phyloP scores from a whole-genome alignment of 371 early-diverging fungal species.

The Actinomucor elegans region DNA sequence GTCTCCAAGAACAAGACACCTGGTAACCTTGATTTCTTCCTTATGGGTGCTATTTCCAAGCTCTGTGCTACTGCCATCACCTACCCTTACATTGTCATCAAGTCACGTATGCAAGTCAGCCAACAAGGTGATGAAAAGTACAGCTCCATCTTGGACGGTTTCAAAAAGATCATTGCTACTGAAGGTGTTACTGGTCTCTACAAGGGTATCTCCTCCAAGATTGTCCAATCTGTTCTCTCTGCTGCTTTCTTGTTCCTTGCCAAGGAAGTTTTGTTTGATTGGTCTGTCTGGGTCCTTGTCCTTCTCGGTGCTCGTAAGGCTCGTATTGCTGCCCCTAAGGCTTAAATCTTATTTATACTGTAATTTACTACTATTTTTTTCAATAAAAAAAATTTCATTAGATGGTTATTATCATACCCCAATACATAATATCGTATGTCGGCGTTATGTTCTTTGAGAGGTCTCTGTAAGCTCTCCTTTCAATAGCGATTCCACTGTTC shows the following conservation, averaged over 20 bases:
- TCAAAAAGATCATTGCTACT: constrained; percentile 79
- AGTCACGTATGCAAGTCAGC: constrained; percentile 95
- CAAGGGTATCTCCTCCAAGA: constrained; percentile 92
- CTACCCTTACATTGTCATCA: constrained; percentile 97
- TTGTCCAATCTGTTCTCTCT: constrained; percentile 87
- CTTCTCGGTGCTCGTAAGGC: constrained; percentile 52
- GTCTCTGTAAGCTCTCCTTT: too few relatives aligned
- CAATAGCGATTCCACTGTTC: too few relatives aligned
- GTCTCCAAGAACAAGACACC: constrained; percentile 58
- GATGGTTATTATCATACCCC: constrained; percentile 2
- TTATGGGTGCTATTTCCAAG: constrained; percentile 93
- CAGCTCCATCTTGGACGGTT: constrained; percentile 80
- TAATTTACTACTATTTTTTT: neutral
- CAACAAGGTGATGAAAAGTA: constrained; percentile 80
- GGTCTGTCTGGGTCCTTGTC: constrained; percentile 68
- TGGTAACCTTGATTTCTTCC: constrained; percentile 87
- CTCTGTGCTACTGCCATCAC: constrained; percentile 92
- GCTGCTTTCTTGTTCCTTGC: constrained; percentile 93
- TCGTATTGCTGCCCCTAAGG: constrained; percentile 5
- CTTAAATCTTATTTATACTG: neutral
- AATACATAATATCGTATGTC: too few relatives aligned
- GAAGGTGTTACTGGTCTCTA: constrained; percentile 86
- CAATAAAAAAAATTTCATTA: neutral
- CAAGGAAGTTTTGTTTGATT: constrained; percentile 82
- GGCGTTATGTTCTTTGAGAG: too few relatives aligned